These are phyloP conservation scores for Endocarpon pusillum DNA, from an alignment of 495 filamentous ascomycete species.

Conservation along the genomic window DNA sequence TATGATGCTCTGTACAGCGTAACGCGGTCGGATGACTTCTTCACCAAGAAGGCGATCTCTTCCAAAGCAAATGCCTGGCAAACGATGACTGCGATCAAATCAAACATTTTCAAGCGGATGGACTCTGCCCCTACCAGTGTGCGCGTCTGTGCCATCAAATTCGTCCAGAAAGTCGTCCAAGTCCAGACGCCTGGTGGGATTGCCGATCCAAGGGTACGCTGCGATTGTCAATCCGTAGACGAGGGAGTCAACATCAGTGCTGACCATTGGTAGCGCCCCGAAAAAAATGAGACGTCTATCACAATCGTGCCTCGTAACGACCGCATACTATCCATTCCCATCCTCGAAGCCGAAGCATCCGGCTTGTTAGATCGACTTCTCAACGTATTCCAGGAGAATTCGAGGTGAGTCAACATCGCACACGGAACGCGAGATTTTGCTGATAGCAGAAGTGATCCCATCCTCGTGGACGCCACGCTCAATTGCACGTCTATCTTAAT, in stretches of 20 bases:
- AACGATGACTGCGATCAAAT: constrained; percentile 74
- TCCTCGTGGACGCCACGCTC: constrained; percentile 82
- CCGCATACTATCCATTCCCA: constrained; percentile 52
- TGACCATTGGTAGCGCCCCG: constrained; percentile 42
- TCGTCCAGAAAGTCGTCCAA: constrained; percentile 81
- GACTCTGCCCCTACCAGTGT: constrained; percentile 61
- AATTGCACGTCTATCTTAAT: constrained; percentile 71
- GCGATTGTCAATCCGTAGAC: constrained; percentile 1
- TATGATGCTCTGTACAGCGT: neutral
- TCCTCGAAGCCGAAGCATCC: constrained; percentile 78
- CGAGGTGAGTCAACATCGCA: constrained; percentile 36
- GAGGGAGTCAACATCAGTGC: constrained; percentile 6
- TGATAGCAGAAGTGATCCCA: constrained; percentile 46
- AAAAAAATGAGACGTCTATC: constrained; percentile 75
- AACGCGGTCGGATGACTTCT: neutral
- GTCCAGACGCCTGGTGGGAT: constrained; percentile 74
- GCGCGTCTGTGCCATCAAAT: constrained; percentile 90
- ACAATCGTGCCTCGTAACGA: constrained; percentile 73
- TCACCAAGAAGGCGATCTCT: neutral
- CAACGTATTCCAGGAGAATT: constrained; percentile 70
- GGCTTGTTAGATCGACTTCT: constrained; percentile 82
- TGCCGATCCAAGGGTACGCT: constrained; percentile 66
- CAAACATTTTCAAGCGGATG: constrained; percentile 73
- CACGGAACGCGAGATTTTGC: constrained; percentile 4
- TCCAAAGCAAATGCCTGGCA: constrained; percentile 40